Percentiles rank a stretch among this genome's conserved stretches.
phyloP scores from a whole-genome alignment of 106 monocot genomes.

The Dendrobium chrysotoxum region DNA sequence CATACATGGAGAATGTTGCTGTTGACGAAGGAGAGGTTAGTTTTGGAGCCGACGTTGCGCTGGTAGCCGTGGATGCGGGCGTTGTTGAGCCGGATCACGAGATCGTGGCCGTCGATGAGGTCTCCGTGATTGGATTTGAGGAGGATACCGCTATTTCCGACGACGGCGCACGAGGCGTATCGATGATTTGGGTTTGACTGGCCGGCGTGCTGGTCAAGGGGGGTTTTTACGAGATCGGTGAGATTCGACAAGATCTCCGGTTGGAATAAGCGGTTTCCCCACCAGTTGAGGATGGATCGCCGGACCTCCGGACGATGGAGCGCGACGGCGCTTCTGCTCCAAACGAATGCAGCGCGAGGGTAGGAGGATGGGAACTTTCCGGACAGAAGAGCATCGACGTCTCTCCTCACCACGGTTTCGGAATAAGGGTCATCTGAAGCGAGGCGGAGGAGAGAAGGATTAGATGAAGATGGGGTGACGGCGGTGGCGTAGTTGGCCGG shows the following conservation, averaged over 20 bases:
- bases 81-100: slow-evolving; percentile 73
- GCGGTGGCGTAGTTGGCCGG: not conserved
- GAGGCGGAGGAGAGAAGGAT: slow-evolving; percentile 32
- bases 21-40: slow-evolving; percentile 62
- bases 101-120: slow-evolving; percentile 57
- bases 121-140: slow-evolving; percentile 34
- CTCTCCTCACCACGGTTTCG: slow-evolving; percentile 25
- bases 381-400: slow-evolving; percentile 44
- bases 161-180: slow-evolving; percentile 40
- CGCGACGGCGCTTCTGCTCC: slow-evolving; percentile 7
- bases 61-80: slow-evolving; percentile 35
- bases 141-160: slow-evolving; percentile 75
- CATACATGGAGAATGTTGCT: slow-evolving; percentile 80
- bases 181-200: not conserved
- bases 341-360: not conserved
- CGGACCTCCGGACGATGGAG: slow-evolving; percentile 26
- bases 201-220: slow-evolving; percentile 24
- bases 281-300: slow-evolving; percentile 36
- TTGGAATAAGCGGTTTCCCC: slow-evolving; percentile 30
- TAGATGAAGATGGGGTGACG: not conserved
- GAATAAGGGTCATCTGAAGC: slow-evolving; percentile 25
- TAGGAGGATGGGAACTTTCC: slow-evolving; percentile 17
- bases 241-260: slow-evolving; percentile 48
- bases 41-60: slow-evolving; percentile 49
- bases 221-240: slow-evolving; percentile 21